Evolutionary conservation across 768 basidiomycete genomes (phyloP), one percentile per base, ranked within the genome.

Genomic region (Trametes maxima): DNA sequence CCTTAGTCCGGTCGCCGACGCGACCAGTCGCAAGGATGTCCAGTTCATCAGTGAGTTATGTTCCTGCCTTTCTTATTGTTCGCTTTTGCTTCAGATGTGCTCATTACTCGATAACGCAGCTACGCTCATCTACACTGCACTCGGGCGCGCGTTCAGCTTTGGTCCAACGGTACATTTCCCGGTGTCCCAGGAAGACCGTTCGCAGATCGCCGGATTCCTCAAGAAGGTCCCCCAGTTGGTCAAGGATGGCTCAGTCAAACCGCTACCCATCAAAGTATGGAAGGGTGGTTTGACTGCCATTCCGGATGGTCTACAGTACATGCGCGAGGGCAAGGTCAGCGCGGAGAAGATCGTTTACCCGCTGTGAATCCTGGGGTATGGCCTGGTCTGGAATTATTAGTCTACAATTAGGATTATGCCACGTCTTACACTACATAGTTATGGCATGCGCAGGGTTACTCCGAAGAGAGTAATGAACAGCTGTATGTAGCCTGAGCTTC

Each of bases 241-340:
- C 28, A 52, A 60, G 21, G 47, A 54, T 1, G 65, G 66, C n/a
- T 62, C 63, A 37, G 24, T 72, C 40, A 72, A 67, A 55, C 65
- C 70, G 17, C 65, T 60, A 25, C 58, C 65, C 3, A 33, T 69
- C 57, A 51, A 62, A 17, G 24, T 66, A 13, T 69, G 59, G 57
- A 51, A 64, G n/a, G 59, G 62, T 8, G 70, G 69, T 4, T 37
- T 70, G 17, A 59, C 43, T n/a, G 52, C 57, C 11, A 59, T 68
- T 43, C 56, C 58, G 14, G 69, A 62, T 2, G 60, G 67, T 14
- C 39, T 72, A 36, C 51, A 63, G 42, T 67, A 65, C 46, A 71
- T 72, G 70, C 59, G 54, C 19, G 62, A 68, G 17, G 68, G 68
- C 19, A 70, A 70, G 63, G 61, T 68, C 19, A 70, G 70, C 57